Evolutionary conservation across 1,284 basidiomycete genomes (phyloP), one percentile per base, ranked within the genome.

Genomic region (Stereum hirsutum): DNA sequence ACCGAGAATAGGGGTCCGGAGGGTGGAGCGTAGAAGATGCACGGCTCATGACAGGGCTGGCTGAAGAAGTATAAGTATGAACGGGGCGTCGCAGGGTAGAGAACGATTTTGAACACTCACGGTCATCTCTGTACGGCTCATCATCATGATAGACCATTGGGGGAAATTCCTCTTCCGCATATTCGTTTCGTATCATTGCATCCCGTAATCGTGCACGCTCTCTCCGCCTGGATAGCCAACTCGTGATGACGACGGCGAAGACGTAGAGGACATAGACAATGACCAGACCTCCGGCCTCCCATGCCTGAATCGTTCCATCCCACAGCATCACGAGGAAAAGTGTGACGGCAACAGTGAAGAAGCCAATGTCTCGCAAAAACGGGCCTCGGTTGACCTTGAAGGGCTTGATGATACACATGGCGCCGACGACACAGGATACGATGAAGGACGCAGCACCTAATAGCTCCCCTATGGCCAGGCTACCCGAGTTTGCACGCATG

Each of bases 401-500:
- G 0, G 93, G 92, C 47, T 84, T 84, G 59, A 98, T 89, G 59
- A 99, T 83, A 56, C 92, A 94, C 81, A 99, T 96, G 14, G 87
- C 88, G 5, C 95, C 95, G 3, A 89, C 93, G 31, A 99, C 93
- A 55, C 94, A 92, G 2, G 90, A 91, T 17, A 93, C 83, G 59
- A 98, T 95, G 66, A 98, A 99, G 2, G 89, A 80, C 1, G 95
- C 94, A 1, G 95, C 95, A 12, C 95, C 95, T 19, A 99, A 70
- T 5, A 99, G 74, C 63, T 99, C 95, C 30, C 95, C 95, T 39
- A 99, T 81, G 0, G 95, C 95, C 42, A 99, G 65, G 43, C 89
- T 81, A 6, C 93, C 92, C 1, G 92, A 90, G 54, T 84, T 71
- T 12, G 82, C 72, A 37, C 81, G 80, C 79, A 99, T 89, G 14